Base-by-base conservation (phyloP, 2,329 filamentous ascomycete genomes). In the Intubia oerlemansii region DNA sequence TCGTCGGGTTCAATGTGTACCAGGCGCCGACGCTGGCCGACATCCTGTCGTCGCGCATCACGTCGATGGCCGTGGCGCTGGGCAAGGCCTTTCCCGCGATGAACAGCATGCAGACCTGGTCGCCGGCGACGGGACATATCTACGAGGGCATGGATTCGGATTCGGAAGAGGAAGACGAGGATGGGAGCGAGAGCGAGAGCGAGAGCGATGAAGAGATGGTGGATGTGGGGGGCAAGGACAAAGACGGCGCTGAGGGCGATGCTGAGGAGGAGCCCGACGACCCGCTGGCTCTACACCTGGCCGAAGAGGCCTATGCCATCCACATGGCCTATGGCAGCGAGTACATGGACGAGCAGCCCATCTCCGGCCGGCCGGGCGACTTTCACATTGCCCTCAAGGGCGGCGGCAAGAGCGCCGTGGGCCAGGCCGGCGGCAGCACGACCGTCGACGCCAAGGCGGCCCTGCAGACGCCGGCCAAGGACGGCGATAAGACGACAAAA, bases 271-370 rank as follows among this genome's bases (percentile, higher is more conserved):
- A n/a, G 13, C 6, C 7, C 34, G 49, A 53, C 22, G 47, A 53
- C 31, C 39, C 46, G 1, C 49, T 47, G 1, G 44, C 60, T 4
- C 52, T 62, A 34, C 36, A 45, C 5, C 45, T 63, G 3, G 54
- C 66, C 3, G 64, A 71, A 38, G 63, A 71, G 39, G 62, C 67
- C 0, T 59, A 68, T 35, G 47, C 54, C 38, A 53, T 66, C 23
- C 63, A 69, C 38, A 52, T 66, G 46, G 57, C 56, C 36, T 65
- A 62, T 38, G 68, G 66, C 21, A 61, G 65, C 27, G 67, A 74
- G 37, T 74, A 68, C 42, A 63, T 74, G 47, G 66, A 75, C 45
- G 65, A 73, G 44, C 74, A 71, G 38, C 66, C 68, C 24, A 73
- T 75, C 39, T 72, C 66, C 1, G 69, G 70, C 27, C 57, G 61